Conservation (phyloP, 2,329 filamentous ascomycete genomes). For the Epichloe aotearoae region DNA sequence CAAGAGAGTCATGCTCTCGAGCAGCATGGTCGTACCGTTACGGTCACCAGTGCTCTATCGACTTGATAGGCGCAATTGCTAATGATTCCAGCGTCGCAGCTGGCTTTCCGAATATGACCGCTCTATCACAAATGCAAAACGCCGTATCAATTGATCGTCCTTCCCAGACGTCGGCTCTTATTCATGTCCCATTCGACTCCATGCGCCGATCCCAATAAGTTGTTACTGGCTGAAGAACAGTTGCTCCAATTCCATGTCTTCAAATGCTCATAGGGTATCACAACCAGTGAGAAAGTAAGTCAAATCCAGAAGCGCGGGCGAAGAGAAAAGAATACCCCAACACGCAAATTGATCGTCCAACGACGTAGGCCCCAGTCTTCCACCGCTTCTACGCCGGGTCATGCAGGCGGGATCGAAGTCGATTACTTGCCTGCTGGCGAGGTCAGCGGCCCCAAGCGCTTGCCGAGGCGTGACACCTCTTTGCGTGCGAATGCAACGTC, state of each 20-base stretch:
- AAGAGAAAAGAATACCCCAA: background rate
- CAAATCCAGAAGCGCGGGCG: background rate
- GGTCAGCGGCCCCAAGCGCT: constrained; percentile 20
- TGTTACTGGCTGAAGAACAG: background rate
- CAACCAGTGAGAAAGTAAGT: background rate
- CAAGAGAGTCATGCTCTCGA: no score
- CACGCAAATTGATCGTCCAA: background rate
- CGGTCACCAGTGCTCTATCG: background rate
- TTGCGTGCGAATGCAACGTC: constrained; percentile 39
- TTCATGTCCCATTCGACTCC: background rate
- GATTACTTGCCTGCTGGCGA: background rate
- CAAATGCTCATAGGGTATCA: constrained; percentile 1
- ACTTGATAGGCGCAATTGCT: background rate
- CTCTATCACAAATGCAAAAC: background rate
- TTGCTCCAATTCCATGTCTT: background rate
- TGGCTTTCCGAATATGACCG: background rate
- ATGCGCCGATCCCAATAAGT: background rate
- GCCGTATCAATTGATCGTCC: background rate
- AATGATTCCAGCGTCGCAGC: background rate
- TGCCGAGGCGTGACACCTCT: constrained; percentile 35
- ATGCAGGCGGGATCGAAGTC: background rate
- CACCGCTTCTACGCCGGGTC: background rate
- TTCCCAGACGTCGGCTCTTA: background rate
- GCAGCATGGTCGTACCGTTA: no score
- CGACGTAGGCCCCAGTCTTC: background rate